phyloP scores from a whole-genome alignment of 2,329 filamentous ascomycete species.

The Fusarium algeriense region DNA sequence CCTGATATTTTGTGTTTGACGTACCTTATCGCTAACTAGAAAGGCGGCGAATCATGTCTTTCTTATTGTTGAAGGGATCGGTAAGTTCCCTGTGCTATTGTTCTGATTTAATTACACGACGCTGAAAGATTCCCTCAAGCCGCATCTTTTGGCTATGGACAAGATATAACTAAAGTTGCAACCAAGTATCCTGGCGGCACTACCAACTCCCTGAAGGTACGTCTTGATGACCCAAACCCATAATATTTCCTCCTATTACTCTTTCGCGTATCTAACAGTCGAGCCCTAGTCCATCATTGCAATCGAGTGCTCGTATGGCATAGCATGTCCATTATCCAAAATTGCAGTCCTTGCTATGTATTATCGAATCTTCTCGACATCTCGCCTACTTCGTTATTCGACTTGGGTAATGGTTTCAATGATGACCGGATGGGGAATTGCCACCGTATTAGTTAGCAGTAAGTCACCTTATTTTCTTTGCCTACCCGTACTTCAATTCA shows the following conservation, averaged over 20 bases:
- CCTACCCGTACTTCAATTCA: no score
- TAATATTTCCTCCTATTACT: not conserved
- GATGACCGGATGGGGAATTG: slow-evolving; percentile 6
- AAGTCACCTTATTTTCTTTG: not conserved
- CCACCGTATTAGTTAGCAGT: slow-evolving; percentile 14
- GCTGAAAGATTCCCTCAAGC: not conserved
- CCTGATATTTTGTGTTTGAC: no score
- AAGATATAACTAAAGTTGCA: slow-evolving; percentile 2
- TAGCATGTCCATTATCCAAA: slow-evolving; percentile 14
- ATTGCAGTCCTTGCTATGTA: slow-evolving; percentile 15
- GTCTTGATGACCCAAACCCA: not conserved
- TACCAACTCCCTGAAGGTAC: slow-evolving; percentile 4
- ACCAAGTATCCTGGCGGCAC: not conserved
- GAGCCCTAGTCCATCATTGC: not conserved
- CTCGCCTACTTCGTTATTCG: not conserved
- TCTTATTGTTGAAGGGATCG: not conserved
- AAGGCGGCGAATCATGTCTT: slow-evolving; percentile 10
- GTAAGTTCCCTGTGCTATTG: not conserved
- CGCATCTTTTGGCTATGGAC: not conserved
- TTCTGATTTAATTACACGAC: not conserved
- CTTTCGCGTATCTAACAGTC: not conserved
- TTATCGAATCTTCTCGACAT: slow-evolving; percentile 14
- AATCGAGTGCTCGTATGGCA: slow-evolving; percentile 5
- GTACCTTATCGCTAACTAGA: not conserved
- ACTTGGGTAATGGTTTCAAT: not conserved